Evolutionary conservation across 1,284 basidiomycete genomes (phyloP), one percentile per base, ranked within the genome.

Genomic region (Leucoagaricus sp.): DNA sequence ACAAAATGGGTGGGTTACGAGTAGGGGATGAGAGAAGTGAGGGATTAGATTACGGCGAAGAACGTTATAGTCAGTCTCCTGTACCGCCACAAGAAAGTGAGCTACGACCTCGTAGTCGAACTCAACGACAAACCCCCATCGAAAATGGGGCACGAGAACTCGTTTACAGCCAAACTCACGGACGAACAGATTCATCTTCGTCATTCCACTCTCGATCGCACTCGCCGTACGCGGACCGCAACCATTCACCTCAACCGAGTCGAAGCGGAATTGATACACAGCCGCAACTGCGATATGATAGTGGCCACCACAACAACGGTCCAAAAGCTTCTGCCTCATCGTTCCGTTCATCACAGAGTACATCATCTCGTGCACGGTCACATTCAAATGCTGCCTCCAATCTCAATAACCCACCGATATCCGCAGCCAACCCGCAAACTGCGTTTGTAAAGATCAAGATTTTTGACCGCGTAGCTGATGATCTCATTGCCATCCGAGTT

Each of bases 401-500:
- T 60, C 65, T 80, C 59, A 87, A 82, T 63, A 84, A 77, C 19
- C 89, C 88, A 8, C 78, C 85, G n/a, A 88, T 91, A 65, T 91
- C 87, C 42, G 83, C 84, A 15, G 81, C 78, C 53, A 90, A 89
- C 63, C 83, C 86, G 13, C 88, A 91, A 64, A 86, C 91, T 34
- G 86, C 93, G 34, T 96, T 95, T 73, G 83, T 98, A 64, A 98
- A 98, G 77, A 97, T 99, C 76, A 99, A 99, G 77, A 94, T 99
- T 54, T 97, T 96, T 68, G 91, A 97, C 71, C 82, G 90, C 29
- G 81, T 89, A 58, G 89, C 94, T 25, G 93, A 98, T 69, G 96
- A 98, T 69, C 78, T 99, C 51, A 94, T 99, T 60, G 96, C 97
- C 2, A 94, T 99, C 52, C 88, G 97, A n/a, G 96, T 98, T 41